Percentiles rank a stretch among this genome's conserved stretches.
Evolutionary conservation across 768 basidiomycete genomes (phyloP).

Genomic region (Leccinum truebloodii): DNA sequence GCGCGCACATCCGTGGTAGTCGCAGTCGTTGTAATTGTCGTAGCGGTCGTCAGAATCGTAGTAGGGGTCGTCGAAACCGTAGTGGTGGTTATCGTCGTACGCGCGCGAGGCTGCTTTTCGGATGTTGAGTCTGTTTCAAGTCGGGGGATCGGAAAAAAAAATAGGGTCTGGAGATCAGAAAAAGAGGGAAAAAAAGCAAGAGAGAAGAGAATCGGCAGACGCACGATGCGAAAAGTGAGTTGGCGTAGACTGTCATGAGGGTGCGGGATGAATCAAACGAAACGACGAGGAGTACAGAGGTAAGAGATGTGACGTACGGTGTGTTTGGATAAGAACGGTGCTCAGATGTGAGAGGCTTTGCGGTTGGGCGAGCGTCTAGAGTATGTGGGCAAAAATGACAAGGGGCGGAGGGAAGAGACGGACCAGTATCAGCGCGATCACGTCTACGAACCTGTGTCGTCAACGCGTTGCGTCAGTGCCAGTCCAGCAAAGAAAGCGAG

Average conservation of each 20-base stretch:
- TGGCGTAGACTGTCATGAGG: constrained; percentile 25
- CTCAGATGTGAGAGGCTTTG: constrained; percentile 21
- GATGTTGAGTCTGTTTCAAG: constrained; percentile 24
- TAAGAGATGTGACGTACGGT: constrained; percentile 19
- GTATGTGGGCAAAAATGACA: neutral
- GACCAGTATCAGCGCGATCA: constrained; percentile 28
- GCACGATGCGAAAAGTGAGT: constrained; percentile 32
- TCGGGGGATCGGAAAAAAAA: neutral
- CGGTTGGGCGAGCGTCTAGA: constrained; percentile 24
- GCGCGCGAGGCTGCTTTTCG: constrained; percentile 22
- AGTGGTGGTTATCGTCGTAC: constrained; percentile 3
- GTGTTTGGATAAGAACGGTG: constrained; percentile 26
- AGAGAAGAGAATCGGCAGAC: neutral
- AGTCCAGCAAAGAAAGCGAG: neutral
- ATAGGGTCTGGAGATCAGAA: neutral
- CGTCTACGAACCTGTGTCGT: constrained; percentile 23
- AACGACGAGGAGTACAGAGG: neutral
- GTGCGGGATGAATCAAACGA: neutral
- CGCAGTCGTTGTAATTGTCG: neutral
- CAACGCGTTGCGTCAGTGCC: neutral
- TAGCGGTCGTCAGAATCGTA: neutral
- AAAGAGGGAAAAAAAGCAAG: neutral
- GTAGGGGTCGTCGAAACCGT: neutral
- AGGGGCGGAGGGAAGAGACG: constrained; percentile 1
- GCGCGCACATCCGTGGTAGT: neutral